phyloP scores from a whole-genome alignment of 2,329 filamentous ascomycete species.

The Xenosphaeropsis pyriputrescens region DNA sequence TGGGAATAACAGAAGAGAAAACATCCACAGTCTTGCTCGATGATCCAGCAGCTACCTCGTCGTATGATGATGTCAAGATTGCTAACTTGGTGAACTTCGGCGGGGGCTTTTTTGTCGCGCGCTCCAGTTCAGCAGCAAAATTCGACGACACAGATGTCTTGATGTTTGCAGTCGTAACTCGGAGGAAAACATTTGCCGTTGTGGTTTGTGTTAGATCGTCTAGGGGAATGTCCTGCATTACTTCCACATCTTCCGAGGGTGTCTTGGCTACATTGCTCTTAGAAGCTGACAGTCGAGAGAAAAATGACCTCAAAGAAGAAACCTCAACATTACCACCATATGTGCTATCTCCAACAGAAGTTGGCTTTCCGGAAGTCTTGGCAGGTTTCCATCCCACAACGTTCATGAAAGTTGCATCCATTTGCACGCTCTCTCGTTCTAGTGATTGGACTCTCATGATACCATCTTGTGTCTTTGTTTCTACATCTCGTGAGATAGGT shows the following conservation, averaged over 20 bases:
- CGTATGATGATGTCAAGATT: slow-evolving; percentile 82
- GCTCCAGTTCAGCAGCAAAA: slow-evolving; percentile 76
- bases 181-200: slow-evolving; percentile 72
- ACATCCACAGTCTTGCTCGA: slow-evolving; percentile 55
- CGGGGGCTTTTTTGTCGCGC: slow-evolving; percentile 93
- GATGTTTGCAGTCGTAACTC: slow-evolving; percentile 73
- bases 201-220: slow-evolving; percentile 60
- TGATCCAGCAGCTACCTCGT: slow-evolving; percentile 50
- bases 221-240: slow-evolving; percentile 43
- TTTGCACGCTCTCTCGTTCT: slow-evolving; percentile 75
- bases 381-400: slow-evolving; percentile 69
- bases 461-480: slow-evolving; percentile 70
- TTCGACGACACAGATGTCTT: slow-evolving; percentile 57
- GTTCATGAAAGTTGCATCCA: slow-evolving; percentile 81
- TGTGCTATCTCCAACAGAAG: slow-evolving; percentile 1
- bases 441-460: slow-evolving; percentile 78
- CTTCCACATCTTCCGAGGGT: slow-evolving; percentile 47
- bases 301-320: slow-evolving; percentile 63
- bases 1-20: slow-evolving; percentile 81
- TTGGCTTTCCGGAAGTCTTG: slow-evolving; percentile 2
- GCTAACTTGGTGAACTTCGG: slow-evolving; percentile 77
- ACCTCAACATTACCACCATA: slow-evolving; percentile 23
- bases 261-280: slow-evolving; percentile 34
- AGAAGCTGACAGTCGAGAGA: slow-evolving; percentile 56
- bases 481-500: slow-evolving; percentile 61